Conservation (phyloP, 495 filamentous ascomycete genomes). For the Hyaloscypha hepaticicola region DNA sequence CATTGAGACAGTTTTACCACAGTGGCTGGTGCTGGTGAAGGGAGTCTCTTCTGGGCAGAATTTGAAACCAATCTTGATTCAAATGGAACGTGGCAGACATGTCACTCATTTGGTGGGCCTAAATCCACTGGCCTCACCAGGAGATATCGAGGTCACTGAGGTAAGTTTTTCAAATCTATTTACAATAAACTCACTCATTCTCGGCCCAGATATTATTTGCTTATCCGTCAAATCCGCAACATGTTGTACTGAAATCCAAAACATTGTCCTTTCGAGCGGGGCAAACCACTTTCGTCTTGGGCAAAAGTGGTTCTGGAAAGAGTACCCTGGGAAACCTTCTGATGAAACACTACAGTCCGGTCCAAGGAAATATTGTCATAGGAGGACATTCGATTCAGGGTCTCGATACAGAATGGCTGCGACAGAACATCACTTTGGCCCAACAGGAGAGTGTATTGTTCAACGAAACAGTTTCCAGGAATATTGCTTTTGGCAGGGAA, state of each 20-base stretch:
- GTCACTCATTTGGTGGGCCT: slow-evolving; percentile 15
- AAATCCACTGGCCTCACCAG: slow-evolving; percentile 48
- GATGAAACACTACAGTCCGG: slow-evolving; percentile 70
- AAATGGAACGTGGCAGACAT: slow-evolving; percentile 27
- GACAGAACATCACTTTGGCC: slow-evolving; percentile 75
- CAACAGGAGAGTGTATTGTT: slow-evolving; percentile 85
- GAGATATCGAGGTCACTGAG: slow-evolving; percentile 68
- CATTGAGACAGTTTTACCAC: slow-evolving; percentile 68
- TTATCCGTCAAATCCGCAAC: slow-evolving; percentile 73
- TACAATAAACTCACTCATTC: neutral
- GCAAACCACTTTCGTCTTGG: slow-evolving; percentile 79
- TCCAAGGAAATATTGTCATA: slow-evolving; percentile 63
- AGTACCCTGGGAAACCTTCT: slow-evolving; percentile 84
- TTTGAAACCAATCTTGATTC: slow-evolving; percentile 48
- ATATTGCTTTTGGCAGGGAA: slow-evolving; percentile 72
- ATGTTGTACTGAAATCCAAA: slow-evolving; percentile 56
- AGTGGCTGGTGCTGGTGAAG: slow-evolving; percentile 73
- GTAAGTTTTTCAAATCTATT: slow-evolving; percentile 47
- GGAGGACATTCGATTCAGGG: slow-evolving; percentile 63
- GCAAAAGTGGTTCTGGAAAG: slow-evolving; percentile 88
- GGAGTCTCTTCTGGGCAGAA: slow-evolving; percentile 71
- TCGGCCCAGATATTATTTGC: slow-evolving; percentile 70
- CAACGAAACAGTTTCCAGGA: slow-evolving; percentile 75
- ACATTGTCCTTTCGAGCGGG: slow-evolving; percentile 70
- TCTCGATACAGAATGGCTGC: slow-evolving; percentile 70